phyloP scores from a whole-genome alignment of 164 flowering plant genomes.

The Magnolia sinica region DNA sequence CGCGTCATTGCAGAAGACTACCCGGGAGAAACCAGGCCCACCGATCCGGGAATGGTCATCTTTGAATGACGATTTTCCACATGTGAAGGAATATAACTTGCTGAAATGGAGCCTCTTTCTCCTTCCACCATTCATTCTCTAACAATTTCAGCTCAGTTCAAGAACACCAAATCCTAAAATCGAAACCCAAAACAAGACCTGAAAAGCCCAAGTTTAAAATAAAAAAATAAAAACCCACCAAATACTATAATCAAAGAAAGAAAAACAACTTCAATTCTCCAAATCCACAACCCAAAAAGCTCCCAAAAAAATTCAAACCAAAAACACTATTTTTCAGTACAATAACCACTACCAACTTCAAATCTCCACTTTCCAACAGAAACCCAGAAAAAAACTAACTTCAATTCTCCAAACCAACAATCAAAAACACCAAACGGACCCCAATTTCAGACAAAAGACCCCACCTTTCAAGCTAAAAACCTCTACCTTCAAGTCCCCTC shows the following conservation, averaged over 20 bases:
- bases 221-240: neutral
- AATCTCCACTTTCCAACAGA: neutral
- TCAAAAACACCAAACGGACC: neutral
- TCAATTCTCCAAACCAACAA: neutral
- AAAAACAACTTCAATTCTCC: too few species aligned
- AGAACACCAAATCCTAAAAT: neutral
- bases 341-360: neutral
- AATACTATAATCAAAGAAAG: too few species aligned
- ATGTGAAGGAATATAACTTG: constrained; percentile 54
- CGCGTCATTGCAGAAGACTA: constrained; percentile 64
- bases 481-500: neutral
- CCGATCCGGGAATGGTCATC: constrained; percentile 57
- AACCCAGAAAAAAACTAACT: neutral
- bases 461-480: neutral
- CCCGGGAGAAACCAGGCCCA: constrained; percentile 56
- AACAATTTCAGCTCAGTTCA: neutral
- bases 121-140: constrained; percentile 37
- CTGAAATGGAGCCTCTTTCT: constrained; percentile 50
- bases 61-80: constrained; percentile 31
- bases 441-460: neutral
- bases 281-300: neutral
- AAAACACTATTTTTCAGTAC: neutral
- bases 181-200: constrained; percentile 1
- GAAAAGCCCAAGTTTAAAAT: neutral
- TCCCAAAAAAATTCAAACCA: neutral